A percentile compares a stretch with the other conserved stretches of the same genome.
Evolutionary conservation across 768 basidiomycete genomes (phyloP).

Genomic region (Leccinum variicolor): DNA sequence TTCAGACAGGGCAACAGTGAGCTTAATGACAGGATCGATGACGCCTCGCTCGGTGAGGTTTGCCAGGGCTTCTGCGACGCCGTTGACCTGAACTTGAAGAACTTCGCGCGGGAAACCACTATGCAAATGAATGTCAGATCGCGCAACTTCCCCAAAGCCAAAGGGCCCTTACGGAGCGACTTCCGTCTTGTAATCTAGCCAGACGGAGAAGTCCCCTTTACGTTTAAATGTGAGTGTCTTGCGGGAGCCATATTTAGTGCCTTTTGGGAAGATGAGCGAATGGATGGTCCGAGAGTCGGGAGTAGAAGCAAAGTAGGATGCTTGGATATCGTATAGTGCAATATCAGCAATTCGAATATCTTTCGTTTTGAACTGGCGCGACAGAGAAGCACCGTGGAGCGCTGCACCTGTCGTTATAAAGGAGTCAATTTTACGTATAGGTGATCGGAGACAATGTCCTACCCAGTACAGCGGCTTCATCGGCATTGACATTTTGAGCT

Average conservation of each 20-base stretch:
- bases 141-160: background rate
- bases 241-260: conserved; percentile 74
- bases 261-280: conserved; percentile 72
- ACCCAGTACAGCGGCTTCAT: conserved; percentile 93
- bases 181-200: conserved; percentile 69
- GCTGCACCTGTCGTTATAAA: conserved; percentile 56
- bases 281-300: conserved; percentile 62
- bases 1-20: conserved; percentile 78
- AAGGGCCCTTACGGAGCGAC: conserved; percentile 52
- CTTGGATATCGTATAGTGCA: conserved; percentile 69
- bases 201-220: conserved; percentile 77
- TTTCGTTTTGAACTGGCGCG: conserved; percentile 93
- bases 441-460: conserved; percentile 4
- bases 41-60: conserved; percentile 85
- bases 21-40: conserved; percentile 81
- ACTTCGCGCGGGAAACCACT: conserved; percentile 75
- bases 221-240: conserved; percentile 87
- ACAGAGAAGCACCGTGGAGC: conserved; percentile 85
- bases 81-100: conserved; percentile 67
- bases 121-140: background rate
- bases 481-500: conserved; percentile 93
- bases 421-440: conserved; percentile 1
- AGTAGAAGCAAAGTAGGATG: conserved; percentile 67
- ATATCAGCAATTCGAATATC: conserved; percentile 83
- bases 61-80: conserved; percentile 69